Conservation (phyloP, 2,329 filamentous ascomycete genomes). For the Pseudohalonectria lignicola region DNA sequence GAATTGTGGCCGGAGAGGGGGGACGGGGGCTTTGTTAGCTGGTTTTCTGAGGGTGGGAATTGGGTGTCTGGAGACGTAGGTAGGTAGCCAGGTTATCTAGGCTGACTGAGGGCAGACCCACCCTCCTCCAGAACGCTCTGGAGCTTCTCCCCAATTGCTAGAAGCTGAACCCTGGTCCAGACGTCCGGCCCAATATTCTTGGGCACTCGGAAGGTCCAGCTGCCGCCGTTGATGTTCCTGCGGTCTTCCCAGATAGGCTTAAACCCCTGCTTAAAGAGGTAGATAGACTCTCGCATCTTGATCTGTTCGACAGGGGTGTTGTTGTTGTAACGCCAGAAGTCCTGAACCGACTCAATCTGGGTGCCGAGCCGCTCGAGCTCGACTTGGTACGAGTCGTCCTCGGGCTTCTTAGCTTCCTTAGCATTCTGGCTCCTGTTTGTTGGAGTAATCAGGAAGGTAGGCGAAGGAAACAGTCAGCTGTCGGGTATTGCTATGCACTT, state of each 20-base stretch:
- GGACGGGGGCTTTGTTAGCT: too few relatives aligned
- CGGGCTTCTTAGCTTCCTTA: constrained; percentile 29
- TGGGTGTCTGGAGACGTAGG: neutral
- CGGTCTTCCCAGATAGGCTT: constrained; percentile 75
- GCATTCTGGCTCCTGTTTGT: constrained; percentile 28
- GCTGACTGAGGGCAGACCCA: constrained; percentile 24
- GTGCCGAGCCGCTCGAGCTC: constrained; percentile 51
- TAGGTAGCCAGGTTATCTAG: neutral
- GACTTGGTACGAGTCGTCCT: constrained; percentile 34
- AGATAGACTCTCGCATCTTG: constrained; percentile 66
- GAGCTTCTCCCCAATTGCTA: constrained; percentile 74
- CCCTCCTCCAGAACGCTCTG: constrained; percentile 62
- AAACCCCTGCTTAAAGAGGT: constrained; percentile 71
- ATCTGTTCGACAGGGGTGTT: constrained; percentile 68
- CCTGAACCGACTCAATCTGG: constrained; percentile 69
- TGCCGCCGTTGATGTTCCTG: constrained; percentile 74
- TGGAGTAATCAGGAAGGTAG: too few relatives aligned
- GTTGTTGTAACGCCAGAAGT: constrained; percentile 77
- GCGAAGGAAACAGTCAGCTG: constrained; percentile 2
- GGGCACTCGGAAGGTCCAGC: constrained; percentile 85
- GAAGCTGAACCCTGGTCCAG: constrained; percentile 71
- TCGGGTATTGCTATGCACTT: too few relatives aligned
- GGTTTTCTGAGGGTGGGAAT: constrained; percentile 55
- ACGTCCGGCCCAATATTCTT: constrained; percentile 63
- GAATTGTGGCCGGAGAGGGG: too few relatives aligned